Evolutionary conservation across 345 rosid species (phyloP).

Genomic region (Pelargonium nanum): DNA sequence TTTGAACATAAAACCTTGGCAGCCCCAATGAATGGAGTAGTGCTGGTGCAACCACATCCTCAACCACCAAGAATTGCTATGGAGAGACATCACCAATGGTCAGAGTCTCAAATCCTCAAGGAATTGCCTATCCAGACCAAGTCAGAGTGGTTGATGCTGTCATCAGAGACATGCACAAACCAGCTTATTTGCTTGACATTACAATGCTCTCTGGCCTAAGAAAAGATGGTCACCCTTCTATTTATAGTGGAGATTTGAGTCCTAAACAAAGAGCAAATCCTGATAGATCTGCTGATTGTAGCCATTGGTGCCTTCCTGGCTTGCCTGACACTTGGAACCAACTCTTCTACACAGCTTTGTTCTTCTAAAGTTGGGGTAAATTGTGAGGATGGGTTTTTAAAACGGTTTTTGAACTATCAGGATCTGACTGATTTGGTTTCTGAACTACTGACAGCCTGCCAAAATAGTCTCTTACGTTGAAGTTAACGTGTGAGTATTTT

Average conservation of each 20-base stretch:
- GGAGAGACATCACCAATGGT: constrained; percentile 57
- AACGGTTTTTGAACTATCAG: too few species aligned
- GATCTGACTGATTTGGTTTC: too few species aligned
- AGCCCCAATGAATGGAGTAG: constrained; percentile 74
- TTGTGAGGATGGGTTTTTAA: too few species aligned
- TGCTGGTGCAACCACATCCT: constrained; percentile 17
- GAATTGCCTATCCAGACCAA: constrained; percentile 13
- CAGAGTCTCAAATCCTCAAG: constrained; percentile 24
- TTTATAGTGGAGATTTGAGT: constrained; percentile 72
- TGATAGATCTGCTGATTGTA: constrained; percentile 69
- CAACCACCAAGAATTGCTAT: constrained; percentile 44
- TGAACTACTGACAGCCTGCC: too few species aligned
- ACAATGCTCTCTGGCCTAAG: constrained; percentile 78
- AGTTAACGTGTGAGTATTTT: too few species aligned
- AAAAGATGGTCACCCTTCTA: constrained; percentile 90
- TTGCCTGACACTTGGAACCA: constrained; percentile 95
- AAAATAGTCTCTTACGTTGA: too few species aligned
- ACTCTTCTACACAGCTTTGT: constrained; percentile 50
- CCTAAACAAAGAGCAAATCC: constrained; percentile 60
- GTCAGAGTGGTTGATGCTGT: constrained; percentile 59
- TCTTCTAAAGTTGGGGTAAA: too few species aligned
- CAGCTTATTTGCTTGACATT: constrained; percentile 63
- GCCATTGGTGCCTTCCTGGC: constrained; percentile 99
- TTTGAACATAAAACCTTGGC: constrained; percentile 5
- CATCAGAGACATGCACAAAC: constrained; percentile 40